These are phyloP conservation scores for Akebia trifoliata DNA, from an alignment of 164 flowering plant species.

Conservation along the genomic window DNA sequence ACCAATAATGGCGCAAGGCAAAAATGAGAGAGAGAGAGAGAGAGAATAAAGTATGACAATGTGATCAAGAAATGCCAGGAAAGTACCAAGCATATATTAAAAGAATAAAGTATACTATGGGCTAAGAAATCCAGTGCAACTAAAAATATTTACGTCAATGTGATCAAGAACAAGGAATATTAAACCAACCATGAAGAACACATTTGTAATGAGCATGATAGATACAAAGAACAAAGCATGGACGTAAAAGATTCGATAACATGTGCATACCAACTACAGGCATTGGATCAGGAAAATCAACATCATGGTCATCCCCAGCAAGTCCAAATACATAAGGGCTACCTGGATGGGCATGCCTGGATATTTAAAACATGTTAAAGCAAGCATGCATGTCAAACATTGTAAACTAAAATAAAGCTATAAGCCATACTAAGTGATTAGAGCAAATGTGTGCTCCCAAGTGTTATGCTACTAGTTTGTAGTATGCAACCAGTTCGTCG, in stretches of 20 bases:
- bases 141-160: too few species aligned
- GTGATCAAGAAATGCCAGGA: too few species aligned
- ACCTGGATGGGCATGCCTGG: conserved; percentile 99
- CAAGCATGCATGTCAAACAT: not conserved
- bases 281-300: conserved; percentile 99
- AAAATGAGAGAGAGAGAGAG: too few species aligned
- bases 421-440: not conserved
- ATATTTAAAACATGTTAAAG: conserved; percentile 11
- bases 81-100: not conserved
- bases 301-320: conserved; percentile 81
- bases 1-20: too few species aligned
- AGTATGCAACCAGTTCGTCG: not conserved
- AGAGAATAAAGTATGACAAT: too few species aligned
- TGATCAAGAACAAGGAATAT: too few species aligned
- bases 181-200: too few species aligned
- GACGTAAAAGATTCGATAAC: not conserved
- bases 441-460: not conserved
- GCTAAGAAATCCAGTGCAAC: not conserved
- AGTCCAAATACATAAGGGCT: conserved; percentile 99
- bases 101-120: not conserved
- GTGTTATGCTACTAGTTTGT: not conserved
- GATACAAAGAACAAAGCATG: not conserved
- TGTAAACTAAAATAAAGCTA: not conserved
- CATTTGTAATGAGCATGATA: not conserved
- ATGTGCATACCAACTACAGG: conserved; percentile 79